Base-by-base conservation (phyloP, 176 grass and related monocot genomes). In the Aegilops sharonensis region DNA sequence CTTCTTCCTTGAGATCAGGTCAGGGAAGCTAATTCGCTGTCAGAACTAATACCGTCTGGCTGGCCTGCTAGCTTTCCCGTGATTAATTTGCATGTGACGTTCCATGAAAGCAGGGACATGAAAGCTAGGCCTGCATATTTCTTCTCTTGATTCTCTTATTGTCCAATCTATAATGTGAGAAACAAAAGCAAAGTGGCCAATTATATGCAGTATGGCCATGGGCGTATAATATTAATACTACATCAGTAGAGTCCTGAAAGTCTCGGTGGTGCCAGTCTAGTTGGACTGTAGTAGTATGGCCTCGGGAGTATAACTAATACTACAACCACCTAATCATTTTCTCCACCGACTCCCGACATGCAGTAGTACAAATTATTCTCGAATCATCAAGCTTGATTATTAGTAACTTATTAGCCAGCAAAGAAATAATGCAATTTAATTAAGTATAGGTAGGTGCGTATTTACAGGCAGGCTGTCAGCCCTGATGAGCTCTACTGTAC, bases 321-420 rank as follows among this genome's bases (percentile, higher is more conserved):
- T 57, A 78, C 57, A 68, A 14, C 45, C 17, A 88, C 18, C 48
- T 69, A 84, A 81, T 91, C 36, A 84, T 91, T 17, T 9, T 20
- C 30, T 50, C 59, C 69, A 77, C 29, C 27, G 30, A 31, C 30
- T 31, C 30, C 30, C 30, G 30, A 31, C 30, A 31, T 31, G 30
- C 3, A 31, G 30, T 31, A 2, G 3, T 31, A 69, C 24, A 72
- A 52, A 39, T 30, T n/a, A 50, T 62, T 23, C 52, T 48, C 30
- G 50, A 67, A 52, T 64, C 35, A 37, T 37, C 57, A 57, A 40
- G 12, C 76, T 68, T 67, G 61, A 14, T 68, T 42, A n/a, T 3
- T 64, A n/a, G n/a, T 64, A 20, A 42, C 12, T 8, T 54, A 54
- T 39, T 13, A 30, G 15, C 11, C 50, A 60, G 14, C 37, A 54